Percentiles rank a stretch among this genome's conserved stretches.
Evolutionary conservation across 2,329 filamentous ascomycete species (phyloP).

Genomic region (Arthrobotrys megalospora): DNA sequence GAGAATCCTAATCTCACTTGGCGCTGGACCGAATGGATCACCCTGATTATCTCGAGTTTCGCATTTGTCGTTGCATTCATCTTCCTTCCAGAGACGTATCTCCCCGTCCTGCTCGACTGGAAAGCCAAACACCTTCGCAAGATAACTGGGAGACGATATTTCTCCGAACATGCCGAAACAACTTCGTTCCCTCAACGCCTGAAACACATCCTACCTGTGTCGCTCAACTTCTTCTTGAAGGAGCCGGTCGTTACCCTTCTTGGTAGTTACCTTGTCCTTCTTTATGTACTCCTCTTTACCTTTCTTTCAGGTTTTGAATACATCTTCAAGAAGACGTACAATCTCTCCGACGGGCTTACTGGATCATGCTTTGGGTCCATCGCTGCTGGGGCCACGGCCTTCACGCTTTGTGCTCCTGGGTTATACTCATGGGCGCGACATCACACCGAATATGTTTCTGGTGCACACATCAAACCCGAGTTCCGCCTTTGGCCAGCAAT

Average conservation of each 20-base stretch:
- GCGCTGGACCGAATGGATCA: slow-evolving; percentile 71
- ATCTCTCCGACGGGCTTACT: slow-evolving; percentile 69
- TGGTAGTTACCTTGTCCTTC: slow-evolving; percentile 70
- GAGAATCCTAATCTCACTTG: slow-evolving; percentile 67
- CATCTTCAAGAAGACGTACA: slow-evolving; percentile 71
- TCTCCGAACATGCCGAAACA: slow-evolving; percentile 69
- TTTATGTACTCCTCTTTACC: slow-evolving; percentile 70
- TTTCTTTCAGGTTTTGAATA: slow-evolving; percentile 71
- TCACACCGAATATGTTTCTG: slow-evolving; percentile 68
- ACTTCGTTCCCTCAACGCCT: slow-evolving; percentile 67
- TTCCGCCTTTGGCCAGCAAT: slow-evolving; percentile 73
- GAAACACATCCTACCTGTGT: slow-evolving; percentile 67
- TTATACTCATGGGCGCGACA: slow-evolving; percentile 69
- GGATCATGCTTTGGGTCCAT: slow-evolving; percentile 71
- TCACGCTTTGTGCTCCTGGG: slow-evolving; percentile 68
- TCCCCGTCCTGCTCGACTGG: slow-evolving; percentile 69
- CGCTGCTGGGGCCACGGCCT: slow-evolving; percentile 67
- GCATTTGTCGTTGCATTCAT: slow-evolving; percentile 67
- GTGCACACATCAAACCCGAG: slow-evolving; percentile 70
- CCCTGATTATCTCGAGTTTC: slow-evolving; percentile 66
- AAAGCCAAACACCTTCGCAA: slow-evolving; percentile 68
- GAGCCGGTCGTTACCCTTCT: slow-evolving; percentile 71
- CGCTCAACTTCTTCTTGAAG: slow-evolving; percentile 68
- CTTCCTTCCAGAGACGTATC: slow-evolving; percentile 72
- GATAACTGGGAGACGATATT: slow-evolving; percentile 69